Base-by-base conservation (phyloP, 805 yeast species). In the Lipomyces yamadae region DNA sequence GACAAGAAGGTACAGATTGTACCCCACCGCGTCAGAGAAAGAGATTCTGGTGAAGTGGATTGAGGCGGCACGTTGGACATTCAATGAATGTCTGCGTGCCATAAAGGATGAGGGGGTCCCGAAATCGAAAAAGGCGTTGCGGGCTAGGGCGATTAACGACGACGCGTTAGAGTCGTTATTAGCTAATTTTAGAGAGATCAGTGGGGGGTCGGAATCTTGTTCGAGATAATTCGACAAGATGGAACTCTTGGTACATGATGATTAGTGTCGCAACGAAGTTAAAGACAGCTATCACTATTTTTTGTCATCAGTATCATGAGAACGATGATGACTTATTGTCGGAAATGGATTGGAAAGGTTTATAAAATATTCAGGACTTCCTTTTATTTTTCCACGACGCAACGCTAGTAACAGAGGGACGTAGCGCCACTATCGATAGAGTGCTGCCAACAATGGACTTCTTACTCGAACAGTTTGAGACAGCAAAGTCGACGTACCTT, bases 171-270 rank as follows among this genome's bases (percentile, higher is more conserved):
- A n/a, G n/a, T n/a, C n/a, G n/a, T n/a, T n/a, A n/a, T n/a, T n/a
- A n/a, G n/a, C n/a, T 6, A 24, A 18, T 33, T 56, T 33, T 32
- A 29, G 30, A 29, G 37, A 56, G 58, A 29, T 56, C 11, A 34
- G 30, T 33, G 30, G 35, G 15, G n/a, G 32, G 45, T 30, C 33
- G 34, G 8, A 33, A 13, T 4, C 29, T 56, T 18, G 42, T 35
- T 10, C 33, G 58, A 18, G 58, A 33, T 56, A 56, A 56, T 32
- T 18, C 33, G 10, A 56, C 52, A 11, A 42, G 58, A 5, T 56
- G 58, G 58, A 56, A 56, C 58, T 56, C 58, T 10, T 56, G 58
- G 58, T 56, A 56, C 32, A 30, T 32, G 37, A 56, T 56, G 58
- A 29, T 56, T 34, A 24, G 34, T 34, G 32, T 7, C 3, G 55